phyloP scores from a whole-genome alignment of 164 flowering plant species.

The Aristolochia californica region DNA sequence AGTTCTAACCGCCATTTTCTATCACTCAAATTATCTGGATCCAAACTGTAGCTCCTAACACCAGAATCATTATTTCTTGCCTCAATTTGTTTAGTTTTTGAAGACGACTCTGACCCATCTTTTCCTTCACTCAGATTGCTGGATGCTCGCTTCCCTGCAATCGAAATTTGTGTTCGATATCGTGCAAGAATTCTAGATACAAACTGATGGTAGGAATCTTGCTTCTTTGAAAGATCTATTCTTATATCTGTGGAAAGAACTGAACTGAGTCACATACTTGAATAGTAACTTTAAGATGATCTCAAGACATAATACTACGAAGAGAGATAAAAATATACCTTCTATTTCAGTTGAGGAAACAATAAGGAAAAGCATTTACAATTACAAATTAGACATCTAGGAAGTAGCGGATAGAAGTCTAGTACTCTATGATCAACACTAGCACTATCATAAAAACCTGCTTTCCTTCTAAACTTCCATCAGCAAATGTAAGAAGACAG shows the following conservation, averaged over 20 bases:
- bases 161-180: conserved; percentile 31
- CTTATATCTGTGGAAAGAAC: conserved; percentile 6
- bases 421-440: too few species aligned
- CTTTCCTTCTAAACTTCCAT: too few species aligned
- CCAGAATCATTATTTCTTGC: conserved; percentile 8
- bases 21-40: conserved; percentile 40
- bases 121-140: conserved; percentile 12
- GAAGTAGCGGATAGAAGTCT: too few species aligned
- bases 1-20: conserved; percentile 63
- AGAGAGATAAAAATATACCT: too few species aligned
- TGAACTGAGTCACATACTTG: too few species aligned
- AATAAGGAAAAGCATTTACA: too few species aligned
- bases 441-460: too few species aligned
- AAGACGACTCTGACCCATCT: conserved; percentile 8
- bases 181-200: conserved; percentile 25
- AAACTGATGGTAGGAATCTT: conserved; percentile 17
- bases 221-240: conserved; percentile 19
- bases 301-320: too few species aligned
- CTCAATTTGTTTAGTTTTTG: conserved; percentile 8
- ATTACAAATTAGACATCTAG: too few species aligned
- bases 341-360: too few species aligned
- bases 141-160: conserved; percentile 19
- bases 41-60: conserved; percentile 23
- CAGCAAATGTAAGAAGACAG: too few species aligned
- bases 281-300: too few species aligned